Conservation (phyloP, 2,329 filamentous ascomycete genomes). For the Penicillium sp. region DNA sequence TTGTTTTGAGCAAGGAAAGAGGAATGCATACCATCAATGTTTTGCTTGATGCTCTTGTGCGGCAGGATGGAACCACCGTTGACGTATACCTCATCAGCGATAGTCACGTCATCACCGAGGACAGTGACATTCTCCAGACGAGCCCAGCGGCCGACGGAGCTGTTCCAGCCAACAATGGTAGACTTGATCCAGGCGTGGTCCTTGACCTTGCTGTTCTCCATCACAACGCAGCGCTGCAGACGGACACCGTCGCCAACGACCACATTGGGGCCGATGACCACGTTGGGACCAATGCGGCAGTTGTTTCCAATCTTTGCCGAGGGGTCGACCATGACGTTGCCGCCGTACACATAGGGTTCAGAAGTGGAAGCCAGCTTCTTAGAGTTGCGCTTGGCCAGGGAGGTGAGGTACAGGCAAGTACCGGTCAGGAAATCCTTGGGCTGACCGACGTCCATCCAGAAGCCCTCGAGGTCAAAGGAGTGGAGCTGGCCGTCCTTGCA, state of each 20-base stretch:
- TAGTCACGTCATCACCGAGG: conserved; percentile 93
- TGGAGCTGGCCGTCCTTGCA: conserved; percentile 86
- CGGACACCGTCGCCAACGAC: conserved; percentile 92
- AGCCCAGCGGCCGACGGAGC: conserved; percentile 91
- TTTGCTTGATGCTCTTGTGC: conserved; percentile 98
- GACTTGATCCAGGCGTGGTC: conserved; percentile 99
- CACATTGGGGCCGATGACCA: conserved; percentile 91
- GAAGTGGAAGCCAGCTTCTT: conserved; percentile 75
- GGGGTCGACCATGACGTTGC: conserved; percentile 93
- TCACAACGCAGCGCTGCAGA: conserved; percentile 87
- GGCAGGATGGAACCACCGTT: conserved; percentile 94
- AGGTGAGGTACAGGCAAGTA: conserved; percentile 94
- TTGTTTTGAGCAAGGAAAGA: not conserved
- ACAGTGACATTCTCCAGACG: conserved; percentile 98
- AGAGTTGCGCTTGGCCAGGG: conserved; percentile 84
- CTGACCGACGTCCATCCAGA: conserved; percentile 99
- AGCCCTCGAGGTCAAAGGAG: conserved; percentile 94
- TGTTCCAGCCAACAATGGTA: conserved; percentile 98
- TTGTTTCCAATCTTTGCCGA: conserved; percentile 96
- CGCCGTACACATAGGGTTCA: conserved; percentile 83
- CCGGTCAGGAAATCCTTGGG: conserved; percentile 97
- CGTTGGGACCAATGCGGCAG: conserved; percentile 96
- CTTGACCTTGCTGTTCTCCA: conserved; percentile 91
- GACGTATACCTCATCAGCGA: conserved; percentile 97
- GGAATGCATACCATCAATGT: conserved; percentile 72